These are phyloP conservation scores for Fremontodendron californicum DNA, from an alignment of 345 rosid genomes.

Conservation along the genomic window DNA sequence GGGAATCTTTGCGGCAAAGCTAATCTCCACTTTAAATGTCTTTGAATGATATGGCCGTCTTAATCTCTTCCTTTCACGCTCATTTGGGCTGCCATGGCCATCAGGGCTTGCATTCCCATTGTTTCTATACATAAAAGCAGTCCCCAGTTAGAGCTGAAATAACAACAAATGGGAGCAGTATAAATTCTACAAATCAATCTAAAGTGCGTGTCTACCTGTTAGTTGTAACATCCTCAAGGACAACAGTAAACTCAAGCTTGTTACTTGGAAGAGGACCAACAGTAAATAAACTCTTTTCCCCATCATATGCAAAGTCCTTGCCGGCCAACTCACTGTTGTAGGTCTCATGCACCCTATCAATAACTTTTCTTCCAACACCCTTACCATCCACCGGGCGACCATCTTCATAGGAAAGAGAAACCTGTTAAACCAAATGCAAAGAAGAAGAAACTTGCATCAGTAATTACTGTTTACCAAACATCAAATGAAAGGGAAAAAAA, in stretches of 20 bases:
- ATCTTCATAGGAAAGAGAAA: slow-evolving; percentile 67
- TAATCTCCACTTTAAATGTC: slow-evolving; percentile 59
- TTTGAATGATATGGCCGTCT: slow-evolving; percentile 55
- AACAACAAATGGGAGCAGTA: not conserved
- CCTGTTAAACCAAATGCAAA: slow-evolving; percentile 30
- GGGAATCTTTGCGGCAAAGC: slow-evolving; percentile 76
- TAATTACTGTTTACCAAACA: not conserved
- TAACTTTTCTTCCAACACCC: slow-evolving; percentile 64
- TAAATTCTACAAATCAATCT: not conserved
- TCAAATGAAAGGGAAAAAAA: not conserved
- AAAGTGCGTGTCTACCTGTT: slow-evolving; percentile 38
- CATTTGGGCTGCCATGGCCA: slow-evolving; percentile 42
- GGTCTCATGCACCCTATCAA: slow-evolving; percentile 68
- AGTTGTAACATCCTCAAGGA: slow-evolving; percentile 64
- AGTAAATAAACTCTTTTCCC: slow-evolving; percentile 78
- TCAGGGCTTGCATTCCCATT: slow-evolving; percentile 54
- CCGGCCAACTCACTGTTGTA: slow-evolving; percentile 48
- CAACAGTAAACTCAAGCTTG: slow-evolving; percentile 69
- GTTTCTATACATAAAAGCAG: slow-evolving; percentile 30
- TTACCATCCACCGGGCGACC: slow-evolving; percentile 74
- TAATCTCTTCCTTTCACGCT: slow-evolving; percentile 58
- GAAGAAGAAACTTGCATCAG: not conserved
- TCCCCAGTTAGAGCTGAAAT: not conserved
- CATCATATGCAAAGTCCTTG: slow-evolving; percentile 87
- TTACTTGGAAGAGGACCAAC: slow-evolving; percentile 72